Evolutionary conservation across 2,329 filamentous ascomycete genomes (phyloP), one percentile per base, ranked within the genome.

Genomic region (Sporothrix mexicana): DNA sequence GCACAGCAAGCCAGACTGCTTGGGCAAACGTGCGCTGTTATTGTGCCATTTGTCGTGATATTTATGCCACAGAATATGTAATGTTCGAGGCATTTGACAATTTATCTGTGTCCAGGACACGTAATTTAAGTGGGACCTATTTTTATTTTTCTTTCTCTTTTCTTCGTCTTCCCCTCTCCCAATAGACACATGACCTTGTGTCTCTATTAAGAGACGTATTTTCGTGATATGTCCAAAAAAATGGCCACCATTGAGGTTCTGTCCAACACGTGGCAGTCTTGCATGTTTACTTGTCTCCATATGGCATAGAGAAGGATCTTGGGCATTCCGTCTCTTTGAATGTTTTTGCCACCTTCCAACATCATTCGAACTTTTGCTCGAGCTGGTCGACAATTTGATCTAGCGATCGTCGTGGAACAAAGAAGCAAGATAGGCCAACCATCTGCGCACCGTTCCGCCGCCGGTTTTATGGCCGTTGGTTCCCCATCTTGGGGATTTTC

Each of bases 381-480:
- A 23, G 15, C 20, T 8, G n/a, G 51, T 53, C 15, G 9, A 51
- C 15, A n/a, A 17, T n/a, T 5, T n/a, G 15, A 41, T 61, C 57
- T 61, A 45, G 59, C 17, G 2, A 3, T 25, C n/a, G 17, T 25
- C n/a, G 8, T 47, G 36, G 36, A 25, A 64, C n/a, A n/a, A 62
- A 43, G 15, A 23, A 6, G 17, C 43, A 43, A 30, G 17, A 36
- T 2, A 36, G 43, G 30, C 59, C 59, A 45, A 51, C 23, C 25
- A 17, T 7, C 17, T 36, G 23, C 47, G 66, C 47, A 68, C 23
- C 66, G 25, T 68, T 30, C 66, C 47, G 67, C 36, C 67, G 51
- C 67, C 67, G 49, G 36, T 43, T n/a, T n/a, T 12, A 20, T 3
- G 12, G 4, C 17, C 25, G 25, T 20, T 41, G 12, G 1, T 10